Conservation (phyloP, 306 rosid genomes). For the Fragaria nilgerrensis region DNA sequence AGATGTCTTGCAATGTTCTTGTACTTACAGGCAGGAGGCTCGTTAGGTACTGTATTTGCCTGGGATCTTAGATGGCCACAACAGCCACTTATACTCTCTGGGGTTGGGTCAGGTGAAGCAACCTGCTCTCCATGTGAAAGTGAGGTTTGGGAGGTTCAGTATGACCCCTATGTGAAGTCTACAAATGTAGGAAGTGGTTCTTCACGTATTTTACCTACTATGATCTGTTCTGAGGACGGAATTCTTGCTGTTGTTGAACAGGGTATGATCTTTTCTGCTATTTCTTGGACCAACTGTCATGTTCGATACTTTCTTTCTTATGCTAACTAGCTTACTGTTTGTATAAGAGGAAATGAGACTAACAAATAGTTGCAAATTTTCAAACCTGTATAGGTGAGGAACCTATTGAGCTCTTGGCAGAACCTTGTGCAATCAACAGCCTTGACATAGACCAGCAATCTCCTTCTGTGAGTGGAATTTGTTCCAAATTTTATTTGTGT, state of each 20-base stretch:
- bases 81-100: conserved; percentile 81
- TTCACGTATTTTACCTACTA: conserved; percentile 65
- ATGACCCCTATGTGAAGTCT: conserved; percentile 62
- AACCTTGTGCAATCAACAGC: conserved; percentile 93
- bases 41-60: conserved; percentile 87
- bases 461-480: conserved; percentile 67
- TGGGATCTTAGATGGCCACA: conserved; percentile 97
- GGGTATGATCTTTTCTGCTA: conserved; percentile 46
- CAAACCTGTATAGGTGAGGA: conserved; percentile 55
- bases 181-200: conserved; percentile 47
- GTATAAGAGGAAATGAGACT: conserved; percentile 10
- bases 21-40: conserved; percentile 73
- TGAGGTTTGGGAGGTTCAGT: conserved; percentile 98
- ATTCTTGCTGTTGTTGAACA: conserved; percentile 75
- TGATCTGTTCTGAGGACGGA: conserved; percentile 95
- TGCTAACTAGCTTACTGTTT: neutral
- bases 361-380: conserved; percentile 6
- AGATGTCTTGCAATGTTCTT: neutral
- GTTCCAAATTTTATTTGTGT: conserved; percentile 11
- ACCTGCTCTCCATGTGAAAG: conserved; percentile 64
- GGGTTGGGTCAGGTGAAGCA: conserved; percentile 50
- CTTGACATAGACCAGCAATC: conserved; percentile 79
- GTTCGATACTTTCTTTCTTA: conserved; percentile 15
- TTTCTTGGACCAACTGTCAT: conserved; percentile 8
- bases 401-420: conserved; percentile 73